phyloP scores from a whole-genome alignment of 805 yeast genomes.

The Saccharomycopsis oosterbeekiorum region DNA sequence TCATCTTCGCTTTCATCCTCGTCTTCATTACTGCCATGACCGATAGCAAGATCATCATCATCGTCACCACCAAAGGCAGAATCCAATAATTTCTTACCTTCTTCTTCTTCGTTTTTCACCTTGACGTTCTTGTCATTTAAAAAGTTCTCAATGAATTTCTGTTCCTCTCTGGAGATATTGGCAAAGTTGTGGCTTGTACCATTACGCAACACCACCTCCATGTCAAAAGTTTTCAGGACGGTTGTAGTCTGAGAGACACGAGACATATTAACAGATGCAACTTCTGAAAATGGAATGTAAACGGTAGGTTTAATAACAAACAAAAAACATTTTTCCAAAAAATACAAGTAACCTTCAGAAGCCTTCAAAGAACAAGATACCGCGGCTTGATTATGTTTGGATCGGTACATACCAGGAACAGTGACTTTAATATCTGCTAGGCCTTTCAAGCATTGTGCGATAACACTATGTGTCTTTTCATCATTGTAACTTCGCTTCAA shows the following conservation, averaged over 20 bases:
- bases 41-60: constrained; percentile 53
- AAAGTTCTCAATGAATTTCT: constrained; percentile 63
- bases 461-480: constrained; percentile 75
- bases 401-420: constrained; percentile 72
- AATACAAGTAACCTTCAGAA: constrained; percentile 85
- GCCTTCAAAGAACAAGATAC: constrained; percentile 90
- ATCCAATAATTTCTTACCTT: constrained; percentile 72
- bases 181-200: constrained; percentile 74
- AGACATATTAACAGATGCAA: constrained; percentile 68
- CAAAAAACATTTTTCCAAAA: constrained; percentile 83
- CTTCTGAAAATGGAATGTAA: constrained; percentile 78
- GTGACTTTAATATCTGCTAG: constrained; percentile 78
- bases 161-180: constrained; percentile 84
- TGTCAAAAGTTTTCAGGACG: constrained; percentile 81
- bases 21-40: constrained; percentile 28
- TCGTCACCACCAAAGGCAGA: constrained; percentile 63
- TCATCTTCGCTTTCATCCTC: constrained; percentile 79
- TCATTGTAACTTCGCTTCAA: constrained; percentile 60
- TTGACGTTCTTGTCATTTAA: constrained; percentile 67
- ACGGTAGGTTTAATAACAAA: constrained; percentile 93
- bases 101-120: constrained; percentile 82
- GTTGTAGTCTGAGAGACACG: constrained; percentile 77
- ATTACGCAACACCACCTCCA: constrained; percentile 64
- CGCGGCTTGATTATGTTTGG: constrained; percentile 73
- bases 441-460: constrained; percentile 83